Percentiles rank a stretch among this genome's conserved stretches.
Conservation (phyloP, 495 filamentous ascomycete species). For the Aspergillus asperescens region DNA sequence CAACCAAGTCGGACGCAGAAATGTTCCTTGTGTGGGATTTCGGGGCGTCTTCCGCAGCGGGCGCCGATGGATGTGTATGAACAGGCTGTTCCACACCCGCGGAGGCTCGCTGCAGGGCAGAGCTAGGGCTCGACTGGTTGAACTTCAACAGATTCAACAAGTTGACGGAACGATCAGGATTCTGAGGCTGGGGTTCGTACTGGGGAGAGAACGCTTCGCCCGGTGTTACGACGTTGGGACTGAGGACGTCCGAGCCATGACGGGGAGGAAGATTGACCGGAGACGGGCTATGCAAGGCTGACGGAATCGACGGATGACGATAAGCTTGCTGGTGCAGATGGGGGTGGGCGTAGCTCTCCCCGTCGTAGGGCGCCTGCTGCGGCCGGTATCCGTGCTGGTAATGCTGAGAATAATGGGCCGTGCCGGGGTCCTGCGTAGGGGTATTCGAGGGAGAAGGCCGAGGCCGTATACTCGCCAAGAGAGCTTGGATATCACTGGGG, state of each 20-base stretch:
- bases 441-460: slow-evolving; percentile 37
- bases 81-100: slow-evolving; percentile 30
- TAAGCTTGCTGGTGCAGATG: slow-evolving; percentile 35
- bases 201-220: slow-evolving; percentile 31
- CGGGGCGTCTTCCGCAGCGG: slow-evolving; percentile 29
- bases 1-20: slow-evolving; percentile 60
- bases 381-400: slow-evolving; percentile 34
- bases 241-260: slow-evolving; percentile 47
- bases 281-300: slow-evolving; percentile 40
- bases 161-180: slow-evolving; percentile 59
- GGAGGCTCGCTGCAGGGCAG: slow-evolving; percentile 31
- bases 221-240: slow-evolving; percentile 43
- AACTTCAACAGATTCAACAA: slow-evolving; percentile 87
- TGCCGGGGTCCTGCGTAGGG: slow-evolving; percentile 32
- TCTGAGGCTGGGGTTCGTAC: slow-evolving; percentile 27
- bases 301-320: slow-evolving; percentile 45
- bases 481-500: slow-evolving; percentile 46
- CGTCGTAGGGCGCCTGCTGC: slow-evolving; percentile 37
- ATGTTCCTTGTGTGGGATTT: slow-evolving; percentile 48
- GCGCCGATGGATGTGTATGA: slow-evolving; percentile 33
- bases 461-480: slow-evolving; percentile 43
- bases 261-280: slow-evolving; percentile 40
- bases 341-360: slow-evolving; percentile 34
- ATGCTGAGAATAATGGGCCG: slow-evolving; percentile 29
- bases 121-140: slow-evolving; percentile 46